Percentiles rank a stretch among this genome's conserved stretches.
Evolutionary conservation across 129 eudicot genomes (phyloP).

Genomic region (Flaveria sonorensis): DNA sequence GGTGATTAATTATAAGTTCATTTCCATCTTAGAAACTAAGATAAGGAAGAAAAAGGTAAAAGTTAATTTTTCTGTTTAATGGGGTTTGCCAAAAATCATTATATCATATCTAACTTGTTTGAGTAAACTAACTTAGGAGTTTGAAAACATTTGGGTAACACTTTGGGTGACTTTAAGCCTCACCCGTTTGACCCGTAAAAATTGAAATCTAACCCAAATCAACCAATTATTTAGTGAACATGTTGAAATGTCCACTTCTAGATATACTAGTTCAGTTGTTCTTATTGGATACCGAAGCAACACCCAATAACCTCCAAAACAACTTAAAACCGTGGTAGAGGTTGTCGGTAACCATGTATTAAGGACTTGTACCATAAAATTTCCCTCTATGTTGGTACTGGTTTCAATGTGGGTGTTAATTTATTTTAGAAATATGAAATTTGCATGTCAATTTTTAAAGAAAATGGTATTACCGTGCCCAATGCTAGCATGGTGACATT

Average conservation of each 20-base stretch:
- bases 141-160: background rate
- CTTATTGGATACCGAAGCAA: background rate
- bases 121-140: background rate
- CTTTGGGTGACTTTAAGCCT: slow-evolving; percentile 1
- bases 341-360: background rate
- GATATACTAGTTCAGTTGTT: background rate
- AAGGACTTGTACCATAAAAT: background rate
- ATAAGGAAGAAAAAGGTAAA: too few relatives aligned
- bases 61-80: too few relatives aligned
- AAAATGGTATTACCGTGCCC: slow-evolving; percentile 68
- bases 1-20: too few relatives aligned
- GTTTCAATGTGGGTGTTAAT: background rate
- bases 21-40: background rate
- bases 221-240: background rate
- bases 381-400: background rate
- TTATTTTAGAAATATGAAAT: background rate
- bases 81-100: too few relatives aligned
- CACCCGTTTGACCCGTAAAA: background rate
- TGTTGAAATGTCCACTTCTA: background rate
- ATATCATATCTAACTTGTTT: background rate
- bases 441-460: background rate
- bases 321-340: slow-evolving; percentile 1
- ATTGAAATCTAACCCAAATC: background rate
- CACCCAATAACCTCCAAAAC: background rate
- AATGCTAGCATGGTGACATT: slow-evolving; percentile 84